Conservation (phyloP, 2,329 filamentous ascomycete species). For the Botrytis tulipae region DNA sequence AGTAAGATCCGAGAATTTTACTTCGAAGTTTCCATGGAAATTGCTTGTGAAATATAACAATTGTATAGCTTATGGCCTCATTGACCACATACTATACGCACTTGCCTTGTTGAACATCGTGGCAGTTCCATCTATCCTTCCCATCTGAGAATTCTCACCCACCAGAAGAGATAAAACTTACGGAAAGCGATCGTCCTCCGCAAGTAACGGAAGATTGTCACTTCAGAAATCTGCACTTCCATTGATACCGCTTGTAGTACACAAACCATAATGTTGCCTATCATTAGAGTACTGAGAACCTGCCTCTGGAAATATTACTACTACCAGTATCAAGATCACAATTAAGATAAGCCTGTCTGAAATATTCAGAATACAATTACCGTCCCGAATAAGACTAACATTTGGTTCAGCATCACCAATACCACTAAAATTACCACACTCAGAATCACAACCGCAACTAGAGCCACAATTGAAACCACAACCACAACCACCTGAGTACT, state of each 20-base stretch:
- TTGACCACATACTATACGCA: neutral
- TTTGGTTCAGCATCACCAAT: neutral
- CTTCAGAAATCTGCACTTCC: neutral
- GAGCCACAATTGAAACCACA: neutral
- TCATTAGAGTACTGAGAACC: neutral
- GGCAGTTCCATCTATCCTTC: neutral
- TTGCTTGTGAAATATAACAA: neutral
- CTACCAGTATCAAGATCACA: neutral
- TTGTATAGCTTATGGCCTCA: neutral
- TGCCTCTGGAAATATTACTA: neutral
- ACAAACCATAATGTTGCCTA: neutral
- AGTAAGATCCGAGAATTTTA: neutral
- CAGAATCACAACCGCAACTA: too few species aligned
- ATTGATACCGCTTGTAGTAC: neutral
- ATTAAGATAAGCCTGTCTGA: neutral
- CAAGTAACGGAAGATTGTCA: neutral
- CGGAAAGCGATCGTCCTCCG: fast-evolving
- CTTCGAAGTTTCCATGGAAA: neutral
- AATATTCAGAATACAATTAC: neutral
- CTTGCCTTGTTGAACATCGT: neutral
- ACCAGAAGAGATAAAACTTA: neutral
- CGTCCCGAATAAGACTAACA: neutral
- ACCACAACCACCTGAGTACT: neutral
- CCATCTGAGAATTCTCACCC: neutral
- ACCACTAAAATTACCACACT: neutral